Evolutionary conservation across 73 alveolate species (phyloP).

Genomic region (Durusdinium trenchii): DNA sequence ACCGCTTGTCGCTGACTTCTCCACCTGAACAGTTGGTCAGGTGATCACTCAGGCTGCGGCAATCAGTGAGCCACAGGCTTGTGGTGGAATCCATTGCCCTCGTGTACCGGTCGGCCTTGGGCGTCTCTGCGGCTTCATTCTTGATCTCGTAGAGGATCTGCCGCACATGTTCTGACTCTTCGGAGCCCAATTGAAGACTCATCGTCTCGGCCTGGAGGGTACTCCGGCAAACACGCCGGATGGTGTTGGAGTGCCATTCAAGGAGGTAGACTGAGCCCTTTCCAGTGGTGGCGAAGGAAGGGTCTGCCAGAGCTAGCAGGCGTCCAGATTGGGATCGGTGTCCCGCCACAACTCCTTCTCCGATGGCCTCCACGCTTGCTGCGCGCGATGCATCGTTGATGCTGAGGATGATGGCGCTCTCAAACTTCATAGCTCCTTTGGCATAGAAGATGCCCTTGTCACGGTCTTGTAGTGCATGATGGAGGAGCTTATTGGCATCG

Average conservation of each 20-base stretch:
- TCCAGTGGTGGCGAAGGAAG: neutral
- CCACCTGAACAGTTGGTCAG: too few relatives aligned
- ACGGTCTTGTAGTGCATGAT: neutral
- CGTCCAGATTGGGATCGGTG: conserved; percentile 24
- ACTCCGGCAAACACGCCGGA: neutral
- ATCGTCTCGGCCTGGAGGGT: neutral
- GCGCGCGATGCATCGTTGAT: conserved; percentile 39
- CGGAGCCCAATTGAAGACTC: neutral
- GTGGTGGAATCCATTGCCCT: too few relatives aligned
- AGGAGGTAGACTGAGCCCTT: neutral
- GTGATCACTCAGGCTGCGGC: too few relatives aligned
- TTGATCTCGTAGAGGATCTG: neutral
- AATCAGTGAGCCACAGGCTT: too few relatives aligned
- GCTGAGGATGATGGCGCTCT: neutral
- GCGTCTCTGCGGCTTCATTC: too few relatives aligned
- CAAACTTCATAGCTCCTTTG: neutral
- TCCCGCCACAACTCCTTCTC: neutral
- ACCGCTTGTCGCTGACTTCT: too few relatives aligned
- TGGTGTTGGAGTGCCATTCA: neutral
- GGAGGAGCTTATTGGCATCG: neutral
- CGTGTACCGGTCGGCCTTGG: too few relatives aligned
- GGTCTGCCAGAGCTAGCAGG: neutral
- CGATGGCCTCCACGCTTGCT: neutral
- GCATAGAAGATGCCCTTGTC: neutral
- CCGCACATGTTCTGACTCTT: neutral